These are phyloP conservation scores for Chalaropsis thielavioides DNA, from an alignment of 2,329 filamentous ascomycete species.

Conservation along the genomic window DNA sequence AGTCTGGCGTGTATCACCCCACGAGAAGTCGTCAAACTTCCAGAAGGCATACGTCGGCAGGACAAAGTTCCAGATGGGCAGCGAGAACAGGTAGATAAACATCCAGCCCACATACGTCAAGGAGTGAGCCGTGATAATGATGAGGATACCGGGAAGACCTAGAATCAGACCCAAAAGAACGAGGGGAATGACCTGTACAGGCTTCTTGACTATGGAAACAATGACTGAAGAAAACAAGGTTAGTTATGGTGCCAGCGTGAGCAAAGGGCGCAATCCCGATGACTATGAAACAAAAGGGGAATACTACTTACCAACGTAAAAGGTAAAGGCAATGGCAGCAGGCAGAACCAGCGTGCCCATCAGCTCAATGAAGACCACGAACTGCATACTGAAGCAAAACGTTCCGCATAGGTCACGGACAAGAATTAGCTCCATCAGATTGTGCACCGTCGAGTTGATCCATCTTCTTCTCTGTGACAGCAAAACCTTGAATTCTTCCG, in stretches of 20 bases:
- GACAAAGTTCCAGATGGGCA: conserved; percentile 96
- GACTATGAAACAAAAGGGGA: too few relatives aligned
- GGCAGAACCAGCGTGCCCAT: conserved; percentile 88
- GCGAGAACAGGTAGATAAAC: conserved; percentile 82
- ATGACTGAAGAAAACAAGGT: conserved; percentile 42
- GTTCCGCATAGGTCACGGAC: conserved; percentile 94
- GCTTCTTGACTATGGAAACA: conserved; percentile 64
- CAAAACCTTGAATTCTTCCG: conserved; percentile 80
- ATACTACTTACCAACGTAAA: conserved; percentile 67
- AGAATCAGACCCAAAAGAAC: conserved; percentile 80
- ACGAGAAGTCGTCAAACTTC: conserved; percentile 99
- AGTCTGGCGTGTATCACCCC: conserved; percentile 95
- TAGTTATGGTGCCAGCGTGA: conserved; percentile 6
- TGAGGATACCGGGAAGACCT: conserved; percentile 80
- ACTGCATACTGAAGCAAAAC: conserved; percentile 99
- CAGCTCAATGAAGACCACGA: conserved; percentile 89
- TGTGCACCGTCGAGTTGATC: conserved; percentile 99
- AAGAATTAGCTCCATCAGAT: conserved; percentile 91
- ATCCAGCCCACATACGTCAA: conserved; percentile 92
- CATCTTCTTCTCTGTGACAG: conserved; percentile 90
- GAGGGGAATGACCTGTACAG: conserved; percentile 76
- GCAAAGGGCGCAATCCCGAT: conserved; percentile 11
- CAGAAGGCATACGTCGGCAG: conserved; percentile 90
- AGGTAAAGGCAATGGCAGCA: conserved; percentile 89
- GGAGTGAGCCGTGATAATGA: conserved; percentile 84